These are phyloP conservation scores for Leptographium wingfieldii DNA, from an alignment of 2,329 filamentous ascomycete genomes.

Conservation along the genomic window DNA sequence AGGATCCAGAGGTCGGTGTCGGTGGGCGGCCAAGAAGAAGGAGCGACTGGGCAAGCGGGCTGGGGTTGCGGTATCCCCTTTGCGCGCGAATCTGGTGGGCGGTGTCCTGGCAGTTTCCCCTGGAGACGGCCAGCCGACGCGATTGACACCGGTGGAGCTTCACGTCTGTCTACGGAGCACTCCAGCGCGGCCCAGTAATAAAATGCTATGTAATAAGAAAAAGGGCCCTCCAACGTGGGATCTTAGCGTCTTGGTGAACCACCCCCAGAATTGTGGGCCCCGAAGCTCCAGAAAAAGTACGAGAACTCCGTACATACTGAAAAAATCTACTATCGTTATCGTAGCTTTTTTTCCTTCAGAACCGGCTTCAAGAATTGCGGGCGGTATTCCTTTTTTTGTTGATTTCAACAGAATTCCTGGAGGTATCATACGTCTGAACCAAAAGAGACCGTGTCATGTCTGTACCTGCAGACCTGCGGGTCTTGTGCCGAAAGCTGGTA, in stretches of 20 bases:
- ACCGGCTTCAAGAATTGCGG: too few relatives aligned
- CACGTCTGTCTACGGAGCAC: too few relatives aligned
- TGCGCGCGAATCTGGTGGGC: neutral
- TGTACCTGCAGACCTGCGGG: slow-evolving; percentile 44
- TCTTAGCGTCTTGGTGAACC: too few relatives aligned
- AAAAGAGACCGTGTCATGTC: slow-evolving; percentile 17
- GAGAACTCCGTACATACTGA: neutral
- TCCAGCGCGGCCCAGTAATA: neutral
- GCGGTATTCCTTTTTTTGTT: too few relatives aligned
- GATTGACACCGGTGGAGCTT: too few relatives aligned
- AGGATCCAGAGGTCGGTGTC: neutral
- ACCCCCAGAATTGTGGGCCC: neutral
- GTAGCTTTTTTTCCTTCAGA: neutral
- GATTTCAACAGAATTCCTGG: too few relatives aligned
- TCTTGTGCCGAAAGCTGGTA: slow-evolving; percentile 57
- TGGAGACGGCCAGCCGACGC: too few relatives aligned
- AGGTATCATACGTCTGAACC: too few relatives aligned
- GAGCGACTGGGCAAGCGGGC: neutral
- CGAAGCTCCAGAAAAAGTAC: neutral
- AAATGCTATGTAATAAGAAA: neutral
- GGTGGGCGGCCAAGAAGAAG: neutral
- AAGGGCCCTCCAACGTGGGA: too few relatives aligned
- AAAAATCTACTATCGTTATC: neutral
- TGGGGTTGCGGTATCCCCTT: neutral
- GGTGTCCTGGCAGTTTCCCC: too few relatives aligned